A percentile compares a stretch with the other conserved stretches of the same genome.
These are phyloP conservation scores for Candida argentea DNA, from an alignment of 805 yeast species.

Conservation along the genomic window DNA sequence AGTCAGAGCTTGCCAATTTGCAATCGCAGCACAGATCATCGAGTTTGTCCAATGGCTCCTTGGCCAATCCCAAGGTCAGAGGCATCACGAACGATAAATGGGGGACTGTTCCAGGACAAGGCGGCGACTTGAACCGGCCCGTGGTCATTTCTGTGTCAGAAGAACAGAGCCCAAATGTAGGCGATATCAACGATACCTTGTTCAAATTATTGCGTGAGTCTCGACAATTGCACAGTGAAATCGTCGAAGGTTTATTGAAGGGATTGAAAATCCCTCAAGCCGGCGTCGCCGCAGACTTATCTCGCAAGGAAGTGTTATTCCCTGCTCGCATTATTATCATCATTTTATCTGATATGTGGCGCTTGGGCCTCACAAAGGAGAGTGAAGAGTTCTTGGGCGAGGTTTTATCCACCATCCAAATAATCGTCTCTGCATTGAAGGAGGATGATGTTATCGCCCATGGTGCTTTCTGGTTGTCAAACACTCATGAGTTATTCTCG, in stretches of 20 bases:
- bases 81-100: conserved; percentile 28
- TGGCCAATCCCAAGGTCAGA: conserved; percentile 23
- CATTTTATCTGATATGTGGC: conserved; percentile 95
- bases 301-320: conserved; percentile 85
- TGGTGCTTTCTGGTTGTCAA: conserved; percentile 96
- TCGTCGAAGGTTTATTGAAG: conserved; percentile 75
- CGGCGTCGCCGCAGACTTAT: conserved; percentile 71
- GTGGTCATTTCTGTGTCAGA: conserved; percentile 51
- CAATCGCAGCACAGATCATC: conserved; percentile 19
- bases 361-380: conserved; percentile 86
- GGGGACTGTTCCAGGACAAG: conserved; percentile 21
- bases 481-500: conserved; percentile 89
- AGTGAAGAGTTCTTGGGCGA: conserved; percentile 86
- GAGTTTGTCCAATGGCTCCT: conserved; percentile 17
- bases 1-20: conserved; percentile 39
- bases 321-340: conserved; percentile 93
- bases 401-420: conserved; percentile 79
- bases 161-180: conserved; percentile 44
- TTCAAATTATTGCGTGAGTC: conserved; percentile 65
- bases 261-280: conserved; percentile 81
- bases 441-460: conserved; percentile 84
- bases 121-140: conserved; percentile 46
- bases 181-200: conserved; percentile 67
- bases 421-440: conserved; percentile 63
- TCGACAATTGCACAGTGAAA: conserved; percentile 65